Base-by-base conservation (phyloP, 805 yeast genomes). In the Kuraishia floccosa region DNA sequence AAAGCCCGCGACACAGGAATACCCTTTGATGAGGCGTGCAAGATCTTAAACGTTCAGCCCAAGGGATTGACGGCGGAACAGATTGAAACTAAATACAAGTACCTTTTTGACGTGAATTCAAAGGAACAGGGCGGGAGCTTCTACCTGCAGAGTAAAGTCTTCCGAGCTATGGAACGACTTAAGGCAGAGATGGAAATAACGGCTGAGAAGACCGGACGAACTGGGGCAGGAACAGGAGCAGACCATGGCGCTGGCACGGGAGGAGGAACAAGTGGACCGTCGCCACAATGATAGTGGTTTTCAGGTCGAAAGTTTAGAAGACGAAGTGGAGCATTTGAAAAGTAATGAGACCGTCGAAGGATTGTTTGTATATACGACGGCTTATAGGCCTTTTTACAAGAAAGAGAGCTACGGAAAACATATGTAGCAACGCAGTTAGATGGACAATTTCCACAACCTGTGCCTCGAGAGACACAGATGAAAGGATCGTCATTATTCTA, bases 121-220 rank as follows among this genome's bases (percentile, higher is more conserved):
- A 85, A 84, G 54, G 96, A 87, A 38, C 85, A 86, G 54, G 94
- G 95, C n/a, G 95, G 94, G 26, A 81, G 94, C 25, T 89, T 91
- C 50, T 91, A 89, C 49, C 52, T 91, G 31, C 98, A 91, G 51
- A 77, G 91, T 32, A 91, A 91, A 59, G 89, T 91, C 16, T 86
- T 73, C 55, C 72, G 95, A 54, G 96, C 98, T 16, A 82, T 86
- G 72, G 97, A 91, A 52, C 68, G 96, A 38, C 62, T 91, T 42
- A 76, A 79, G 52, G 72, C 74, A 47, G 97, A 91, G 52, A 45
- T 85, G 30, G 75, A 76, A 34, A 74, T 64, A 37, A 53, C 69
- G 35, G 68, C 72, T 40, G 69, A 66, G 41, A 46, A 39, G 44
- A 49, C 40, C 28, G 49, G 44, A 37, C 56, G 47, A 31, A 31